Conservation (phyloP, 148 eudicot species). For the Cornus florida region DNA sequence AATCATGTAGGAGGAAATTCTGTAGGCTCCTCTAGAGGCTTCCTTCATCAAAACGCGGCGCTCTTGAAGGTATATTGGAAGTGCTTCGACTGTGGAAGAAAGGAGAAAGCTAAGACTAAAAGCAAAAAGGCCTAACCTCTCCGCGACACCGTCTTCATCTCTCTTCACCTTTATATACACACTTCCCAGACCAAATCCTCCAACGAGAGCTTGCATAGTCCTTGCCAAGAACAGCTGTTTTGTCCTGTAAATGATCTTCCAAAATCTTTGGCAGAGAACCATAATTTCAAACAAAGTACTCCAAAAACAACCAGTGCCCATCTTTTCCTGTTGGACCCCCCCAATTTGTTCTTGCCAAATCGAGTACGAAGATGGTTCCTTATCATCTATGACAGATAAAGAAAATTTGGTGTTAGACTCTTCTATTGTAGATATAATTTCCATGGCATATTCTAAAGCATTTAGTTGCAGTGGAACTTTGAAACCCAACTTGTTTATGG, state of each 20-base stretch:
- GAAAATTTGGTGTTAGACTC: slow-evolving; percentile 26
- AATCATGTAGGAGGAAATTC: slow-evolving; percentile 74
- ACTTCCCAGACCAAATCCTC: slow-evolving; percentile 87
- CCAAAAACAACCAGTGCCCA: not conserved
- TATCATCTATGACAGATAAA: not conserved
- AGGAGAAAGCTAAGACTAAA: slow-evolving; percentile 90
- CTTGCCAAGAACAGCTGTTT: slow-evolving; percentile 86
- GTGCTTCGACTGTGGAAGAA: slow-evolving; percentile 93
- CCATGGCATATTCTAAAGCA: slow-evolving; percentile 85
- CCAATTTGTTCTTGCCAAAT: slow-evolving; percentile 14
- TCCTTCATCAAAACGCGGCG: slow-evolving; percentile 92
- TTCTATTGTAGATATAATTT: slow-evolving; percentile 59
- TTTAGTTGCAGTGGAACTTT: slow-evolving; percentile 72
- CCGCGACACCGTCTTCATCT: slow-evolving; percentile 65
- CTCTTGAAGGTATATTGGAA: slow-evolving; percentile 94
- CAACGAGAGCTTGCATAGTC: slow-evolving; percentile 90
- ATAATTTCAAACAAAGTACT: slow-evolving; percentile 41
- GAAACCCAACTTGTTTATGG: slow-evolving; percentile 54
- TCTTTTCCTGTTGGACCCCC: not conserved
- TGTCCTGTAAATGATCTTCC: slow-evolving; percentile 85
- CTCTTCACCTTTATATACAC: slow-evolving; percentile 65
- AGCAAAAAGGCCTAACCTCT: slow-evolving; percentile 83
- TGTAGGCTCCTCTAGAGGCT: slow-evolving; percentile 74
- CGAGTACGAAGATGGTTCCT: slow-evolving; percentile 15
- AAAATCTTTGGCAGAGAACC: slow-evolving; percentile 63